Conservation (phyloP, 225 moss, liverwort and hornwort species). For the Asterella californica region DNA sequence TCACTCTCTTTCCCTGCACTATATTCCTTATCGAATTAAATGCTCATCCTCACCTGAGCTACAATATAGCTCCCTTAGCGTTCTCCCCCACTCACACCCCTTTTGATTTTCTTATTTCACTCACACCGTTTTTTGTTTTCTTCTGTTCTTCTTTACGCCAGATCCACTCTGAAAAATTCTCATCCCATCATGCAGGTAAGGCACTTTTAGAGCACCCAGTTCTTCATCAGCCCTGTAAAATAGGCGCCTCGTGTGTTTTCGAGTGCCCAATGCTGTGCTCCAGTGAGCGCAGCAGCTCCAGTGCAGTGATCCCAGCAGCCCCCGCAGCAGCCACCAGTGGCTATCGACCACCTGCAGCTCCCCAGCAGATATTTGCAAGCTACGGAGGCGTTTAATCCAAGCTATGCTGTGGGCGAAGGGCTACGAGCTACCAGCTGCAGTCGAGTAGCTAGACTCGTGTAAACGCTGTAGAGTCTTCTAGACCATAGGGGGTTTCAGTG, state of each 20-base stretch:
- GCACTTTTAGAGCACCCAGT: background rate
- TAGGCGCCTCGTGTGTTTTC: background rate
- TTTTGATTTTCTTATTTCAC: too few species aligned
- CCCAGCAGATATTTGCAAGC: too few species aligned
- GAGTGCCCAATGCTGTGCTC: background rate
- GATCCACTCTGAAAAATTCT: background rate
- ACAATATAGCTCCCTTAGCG: too few species aligned
- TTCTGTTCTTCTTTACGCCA: background rate
- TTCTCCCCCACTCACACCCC: too few species aligned
- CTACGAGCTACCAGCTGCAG: background rate
- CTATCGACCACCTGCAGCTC: too few species aligned
- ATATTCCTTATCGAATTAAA: too few species aligned
- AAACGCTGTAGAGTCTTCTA: background rate
- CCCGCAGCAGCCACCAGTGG: background rate
- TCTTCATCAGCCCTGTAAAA: background rate
- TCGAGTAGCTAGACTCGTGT: background rate
- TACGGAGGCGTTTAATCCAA: background rate
- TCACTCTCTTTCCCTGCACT: too few species aligned
- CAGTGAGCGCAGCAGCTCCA: too few species aligned
- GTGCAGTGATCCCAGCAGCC: background rate
- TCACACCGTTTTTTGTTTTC: too few species aligned
- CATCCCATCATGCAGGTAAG: background rate
- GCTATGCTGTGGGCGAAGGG: background rate
- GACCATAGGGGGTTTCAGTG: background rate
- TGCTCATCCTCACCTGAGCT: too few species aligned